Evolutionary conservation across 345 rosid genomes (phyloP).

Genomic region (Acer negundo): DNA sequence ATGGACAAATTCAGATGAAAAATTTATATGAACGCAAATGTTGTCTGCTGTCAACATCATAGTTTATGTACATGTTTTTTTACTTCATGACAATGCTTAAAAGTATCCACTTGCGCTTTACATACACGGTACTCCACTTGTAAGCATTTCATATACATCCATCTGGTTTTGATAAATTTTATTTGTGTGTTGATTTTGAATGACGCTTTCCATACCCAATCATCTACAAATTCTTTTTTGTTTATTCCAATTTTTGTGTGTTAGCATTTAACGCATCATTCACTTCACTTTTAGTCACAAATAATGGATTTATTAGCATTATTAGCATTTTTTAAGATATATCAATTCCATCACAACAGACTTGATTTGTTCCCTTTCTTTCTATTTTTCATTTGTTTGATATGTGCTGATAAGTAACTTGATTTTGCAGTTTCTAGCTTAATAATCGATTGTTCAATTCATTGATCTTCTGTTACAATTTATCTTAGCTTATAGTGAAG

Average conservation of each 20-base stretch:
- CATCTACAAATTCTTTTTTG: neutral
- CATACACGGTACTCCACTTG: neutral
- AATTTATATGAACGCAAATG: neutral
- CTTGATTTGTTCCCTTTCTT: neutral
- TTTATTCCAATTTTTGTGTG: neutral
- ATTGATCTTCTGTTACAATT: neutral
- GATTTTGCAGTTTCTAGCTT: neutral
- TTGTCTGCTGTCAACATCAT: neutral
- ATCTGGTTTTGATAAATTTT: neutral
- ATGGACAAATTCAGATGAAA: neutral
- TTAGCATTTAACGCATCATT: too few species aligned
- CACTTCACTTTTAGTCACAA: neutral
- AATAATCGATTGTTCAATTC: neutral
- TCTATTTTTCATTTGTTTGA: neutral
- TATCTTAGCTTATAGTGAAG: neutral
- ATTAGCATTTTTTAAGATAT: too few species aligned
- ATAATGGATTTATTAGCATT: too few species aligned
- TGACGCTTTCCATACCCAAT: neutral
- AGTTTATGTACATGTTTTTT: neutral
- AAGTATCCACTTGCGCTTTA: neutral
- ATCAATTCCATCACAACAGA: too few species aligned
- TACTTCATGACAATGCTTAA: neutral
- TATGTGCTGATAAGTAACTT: too few species aligned
- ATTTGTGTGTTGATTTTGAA: neutral
- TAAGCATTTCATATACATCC: neutral